Percentiles rank a stretch among this genome's conserved stretches.
phyloP scores from a whole-genome alignment of 352 stramenopile genomes.

The Phytophthora quininea region DNA sequence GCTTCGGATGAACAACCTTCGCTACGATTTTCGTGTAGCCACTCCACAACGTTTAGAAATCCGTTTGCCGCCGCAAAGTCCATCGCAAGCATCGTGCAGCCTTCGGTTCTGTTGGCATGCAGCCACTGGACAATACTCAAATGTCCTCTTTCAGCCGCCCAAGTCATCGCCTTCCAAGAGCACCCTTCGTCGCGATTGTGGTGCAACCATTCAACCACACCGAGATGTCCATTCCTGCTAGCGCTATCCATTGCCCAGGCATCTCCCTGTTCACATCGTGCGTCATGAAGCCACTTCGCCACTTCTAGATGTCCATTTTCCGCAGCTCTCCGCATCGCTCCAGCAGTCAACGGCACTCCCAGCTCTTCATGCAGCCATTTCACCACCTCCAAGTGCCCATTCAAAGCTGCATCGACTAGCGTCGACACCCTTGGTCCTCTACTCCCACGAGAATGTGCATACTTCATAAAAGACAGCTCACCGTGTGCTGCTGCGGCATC shows the following conservation, averaged over 20 bases:
- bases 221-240: constrained; percentile 18
- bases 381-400: constrained; percentile 29
- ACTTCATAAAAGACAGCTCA: constrained; percentile 30
- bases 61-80: constrained; percentile 19
- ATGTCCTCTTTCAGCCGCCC: constrained; percentile 24
- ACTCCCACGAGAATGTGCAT: constrained; percentile 10
- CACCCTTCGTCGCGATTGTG: constrained; percentile 27
- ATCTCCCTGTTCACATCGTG: constrained; percentile 12
- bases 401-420: constrained; percentile 23
- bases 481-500: constrained; percentile 17
- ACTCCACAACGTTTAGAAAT: constrained; percentile 19
- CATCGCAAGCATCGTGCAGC: constrained; percentile 23
- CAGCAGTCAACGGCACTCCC: constrained; percentile 11
- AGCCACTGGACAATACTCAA: constrained; percentile 31
- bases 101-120: constrained; percentile 21
- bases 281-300: constrained; percentile 30
- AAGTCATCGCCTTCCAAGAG: constrained; percentile 27
- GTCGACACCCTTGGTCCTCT: constrained; percentile 6
- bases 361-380: constrained; percentile 24
- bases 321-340: constrained; percentile 28
- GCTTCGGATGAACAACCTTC: constrained; percentile 24
- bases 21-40: constrained; percentile 21
- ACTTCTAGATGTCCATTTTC: constrained; percentile 21
- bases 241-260: constrained; percentile 20
- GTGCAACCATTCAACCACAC: constrained; percentile 35